Evolutionary conservation across 2,329 filamentous ascomycete genomes (phyloP), one percentile per base, ranked within the genome.

Genomic region (Xylariaceae sp.): DNA sequence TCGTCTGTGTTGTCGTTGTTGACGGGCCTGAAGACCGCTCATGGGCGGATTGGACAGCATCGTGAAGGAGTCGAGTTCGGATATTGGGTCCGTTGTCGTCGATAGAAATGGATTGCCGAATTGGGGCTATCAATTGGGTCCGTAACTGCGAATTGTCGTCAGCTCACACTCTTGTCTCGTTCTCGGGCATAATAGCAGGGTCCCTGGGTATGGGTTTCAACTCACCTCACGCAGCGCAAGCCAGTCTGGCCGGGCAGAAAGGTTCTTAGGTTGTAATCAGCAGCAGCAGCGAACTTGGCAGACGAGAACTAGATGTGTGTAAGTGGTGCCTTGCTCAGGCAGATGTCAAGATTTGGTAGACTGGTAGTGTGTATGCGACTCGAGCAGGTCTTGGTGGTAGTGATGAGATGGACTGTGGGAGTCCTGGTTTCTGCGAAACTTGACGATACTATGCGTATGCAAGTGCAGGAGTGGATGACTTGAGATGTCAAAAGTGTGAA

Each of bases 1-100:
- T 71, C 89, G 85, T 66, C 87, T 79, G 71, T 95, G 89, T 70
- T 79, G 79, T 68, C 81, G 77, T 70, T 80, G 79, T 65, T 83
- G 79, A 66, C 82, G 82, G 67, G 78, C 77, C 64, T 87, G 83
- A 73, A 88, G 80, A 74, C 74, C 81, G 69, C 76, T 80, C 33
- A 44, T 41, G 61, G 78, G 74, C 64, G 79, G 74, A 73, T 84
- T 82, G 71, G 85, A 86, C 82, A 89, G 83, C 87, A 90, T 90
- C 69, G 74, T 78, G 72, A 76, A 81, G 76, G 79, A 79, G 73
- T 76, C 51, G 69, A 86, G 81, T 85, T 79, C 81, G 82, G 82
- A 80, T 26, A 11, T 26, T 66, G 51, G 57, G 48, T 56, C 44
- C 45, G 59, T 67, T 67, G 44, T 71, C 68, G 71, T 69, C 63